These are phyloP conservation scores for Ziziphus jujuba DNA, from an alignment of 306 rosid species.

Conservation along the genomic window DNA sequence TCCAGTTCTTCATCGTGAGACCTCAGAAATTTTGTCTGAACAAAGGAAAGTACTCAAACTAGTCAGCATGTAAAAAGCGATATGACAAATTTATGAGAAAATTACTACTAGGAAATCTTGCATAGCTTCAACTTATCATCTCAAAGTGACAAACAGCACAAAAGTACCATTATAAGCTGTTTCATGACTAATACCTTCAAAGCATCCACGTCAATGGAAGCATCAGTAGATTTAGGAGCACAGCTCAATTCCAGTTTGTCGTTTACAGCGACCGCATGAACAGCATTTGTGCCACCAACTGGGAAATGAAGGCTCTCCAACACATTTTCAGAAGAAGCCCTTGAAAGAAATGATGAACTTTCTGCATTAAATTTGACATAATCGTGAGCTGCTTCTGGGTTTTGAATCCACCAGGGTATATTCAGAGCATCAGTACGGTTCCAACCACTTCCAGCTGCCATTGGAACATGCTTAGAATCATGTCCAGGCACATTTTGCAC, in stretches of 20 bases:
- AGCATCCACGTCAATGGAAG: constrained; percentile 40
- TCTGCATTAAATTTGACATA: constrained; percentile 61
- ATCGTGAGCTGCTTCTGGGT: constrained; percentile 42
- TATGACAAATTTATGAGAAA: not conserved
- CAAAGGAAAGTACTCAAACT: constrained; percentile 15
- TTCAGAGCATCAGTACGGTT: constrained; percentile 23
- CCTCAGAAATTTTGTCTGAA: constrained; percentile 32
- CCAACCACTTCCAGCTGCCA: constrained; percentile 33
- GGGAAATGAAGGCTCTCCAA: constrained; percentile 40
- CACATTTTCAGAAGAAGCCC: constrained; percentile 39
- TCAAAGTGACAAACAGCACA: not conserved
- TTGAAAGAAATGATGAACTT: constrained; percentile 44
- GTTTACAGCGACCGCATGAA: constrained; percentile 28
- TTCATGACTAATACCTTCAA: constrained; percentile 42
- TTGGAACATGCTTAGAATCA: constrained; percentile 23
- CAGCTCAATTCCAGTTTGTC: constrained; percentile 37
- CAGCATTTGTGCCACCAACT: constrained; percentile 26
- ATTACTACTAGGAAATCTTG: not conserved
- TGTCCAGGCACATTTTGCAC: constrained; percentile 34
- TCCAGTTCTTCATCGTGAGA: constrained; percentile 33
- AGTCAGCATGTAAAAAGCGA: constrained; percentile 2
- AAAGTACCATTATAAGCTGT: not conserved
- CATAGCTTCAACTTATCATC: not conserved
- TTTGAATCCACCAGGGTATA: constrained; percentile 42
- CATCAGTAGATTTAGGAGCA: constrained; percentile 38